These are phyloP conservation scores for Rubroboletus satanas DNA, from an alignment of 768 basidiomycete species.

Conservation along the genomic window DNA sequence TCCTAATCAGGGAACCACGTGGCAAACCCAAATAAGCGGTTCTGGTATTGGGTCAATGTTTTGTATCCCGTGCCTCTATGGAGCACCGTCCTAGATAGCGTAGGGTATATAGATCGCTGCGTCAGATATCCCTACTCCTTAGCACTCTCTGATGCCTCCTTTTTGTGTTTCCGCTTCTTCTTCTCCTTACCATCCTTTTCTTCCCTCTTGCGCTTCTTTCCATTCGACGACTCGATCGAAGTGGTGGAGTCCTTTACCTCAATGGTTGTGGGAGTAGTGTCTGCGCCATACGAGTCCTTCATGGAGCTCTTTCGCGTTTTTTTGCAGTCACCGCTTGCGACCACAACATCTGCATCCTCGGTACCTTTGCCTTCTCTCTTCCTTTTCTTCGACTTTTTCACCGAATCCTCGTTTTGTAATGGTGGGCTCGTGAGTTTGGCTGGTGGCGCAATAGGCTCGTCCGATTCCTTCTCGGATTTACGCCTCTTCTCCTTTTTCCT, in stretches of 20 bases:
- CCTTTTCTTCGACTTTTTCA: conserved; percentile 34
- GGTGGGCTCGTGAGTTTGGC: conserved; percentile 8
- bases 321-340: conserved; percentile 14
- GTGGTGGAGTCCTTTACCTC: conserved; percentile 13
- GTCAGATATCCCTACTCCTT: conserved; percentile 1
- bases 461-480: conserved; percentile 9
- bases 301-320: conserved; percentile 25
- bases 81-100: neutral
- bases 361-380: conserved; percentile 21
- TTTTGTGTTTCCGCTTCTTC: conserved; percentile 29
- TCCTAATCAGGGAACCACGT: conserved; percentile 31
- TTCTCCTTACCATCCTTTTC: conserved; percentile 20
- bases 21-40: conserved; percentile 8
- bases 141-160: neutral
- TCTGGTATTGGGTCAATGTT: neutral
- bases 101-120: conserved; percentile 1
- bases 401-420: conserved; percentile 5
- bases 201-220: conserved; percentile 28
- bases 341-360: conserved; percentile 8
- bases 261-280: neutral
- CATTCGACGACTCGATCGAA: conserved; percentile 8
- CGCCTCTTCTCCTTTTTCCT: conserved; percentile 18
- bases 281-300: conserved; percentile 9
- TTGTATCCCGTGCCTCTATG: neutral
- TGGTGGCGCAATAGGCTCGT: conserved; percentile 19